These are phyloP conservation scores for Camellia sinensis DNA, from an alignment of 148 eudicot genomes.

Conservation along the genomic window DNA sequence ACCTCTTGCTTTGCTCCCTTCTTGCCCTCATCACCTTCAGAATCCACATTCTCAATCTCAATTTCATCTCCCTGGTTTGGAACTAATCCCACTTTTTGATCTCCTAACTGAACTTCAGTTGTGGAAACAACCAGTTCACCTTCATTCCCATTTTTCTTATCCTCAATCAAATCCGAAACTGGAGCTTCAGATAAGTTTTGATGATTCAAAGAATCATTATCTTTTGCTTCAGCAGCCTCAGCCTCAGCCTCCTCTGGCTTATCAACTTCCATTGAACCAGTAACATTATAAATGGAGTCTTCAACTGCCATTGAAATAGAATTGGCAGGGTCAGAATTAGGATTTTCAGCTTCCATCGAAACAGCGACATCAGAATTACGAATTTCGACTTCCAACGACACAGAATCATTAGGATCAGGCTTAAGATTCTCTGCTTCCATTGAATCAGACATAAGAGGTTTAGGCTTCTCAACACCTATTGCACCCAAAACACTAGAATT, in stretches of 20 bases:
- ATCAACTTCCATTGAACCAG: conserved; percentile 1
- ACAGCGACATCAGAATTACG: conserved; percentile 5
- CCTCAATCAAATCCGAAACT: not conserved
- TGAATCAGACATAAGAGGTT: conserved; percentile 10
- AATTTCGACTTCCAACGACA: conserved; percentile 3
- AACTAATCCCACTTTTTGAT: conserved; percentile 10
- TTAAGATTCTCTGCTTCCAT: conserved; percentile 5
- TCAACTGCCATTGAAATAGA: conserved; percentile 13
- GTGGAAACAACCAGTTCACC: conserved; percentile 3
- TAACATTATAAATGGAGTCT: not conserved
- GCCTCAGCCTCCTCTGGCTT: not conserved
- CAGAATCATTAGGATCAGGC: not conserved
- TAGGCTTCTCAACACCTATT: not conserved
- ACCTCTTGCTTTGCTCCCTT: conserved; percentile 23
- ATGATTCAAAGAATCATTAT: not conserved
- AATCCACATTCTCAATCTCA: conserved; percentile 13
- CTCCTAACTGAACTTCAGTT: conserved; percentile 7
- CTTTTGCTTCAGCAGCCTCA: conserved; percentile 1
- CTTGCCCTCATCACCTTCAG: conserved; percentile 17
- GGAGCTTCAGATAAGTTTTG: not conserved
- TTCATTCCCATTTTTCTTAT: not conserved
- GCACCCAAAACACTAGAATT: not conserved
- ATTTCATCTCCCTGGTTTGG: conserved; percentile 8
- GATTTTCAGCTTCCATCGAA: conserved; percentile 19
- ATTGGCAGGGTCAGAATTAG: not conserved